Conservation (phyloP, 108 stramenopile genomes). For the Cyclotella baltica region DNA sequence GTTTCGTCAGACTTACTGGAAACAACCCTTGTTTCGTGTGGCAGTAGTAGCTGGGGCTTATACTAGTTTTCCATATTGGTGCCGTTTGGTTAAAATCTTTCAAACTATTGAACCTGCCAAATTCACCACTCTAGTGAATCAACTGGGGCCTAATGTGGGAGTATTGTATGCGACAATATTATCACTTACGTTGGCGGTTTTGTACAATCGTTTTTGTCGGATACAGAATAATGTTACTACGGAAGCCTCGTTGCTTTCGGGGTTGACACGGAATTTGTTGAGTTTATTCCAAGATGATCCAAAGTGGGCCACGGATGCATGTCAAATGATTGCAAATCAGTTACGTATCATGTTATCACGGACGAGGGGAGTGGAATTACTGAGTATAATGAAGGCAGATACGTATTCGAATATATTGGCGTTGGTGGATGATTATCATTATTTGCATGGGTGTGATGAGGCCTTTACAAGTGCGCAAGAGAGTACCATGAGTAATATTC, state of each 20-base stretch:
- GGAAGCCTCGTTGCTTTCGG: constrained; percentile 59
- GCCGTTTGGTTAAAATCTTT: constrained; percentile 12
- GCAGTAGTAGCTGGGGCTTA: constrained; percentile 3
- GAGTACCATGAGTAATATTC: constrained; percentile 33
- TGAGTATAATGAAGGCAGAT: constrained; percentile 68
- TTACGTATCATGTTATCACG: constrained; percentile 61
- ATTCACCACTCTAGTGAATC: constrained; percentile 16
- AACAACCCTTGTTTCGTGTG: constrained; percentile 12
- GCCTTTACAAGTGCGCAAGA: constrained; percentile 18
- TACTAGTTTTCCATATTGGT: constrained; percentile 21
- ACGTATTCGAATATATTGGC: constrained; percentile 65
- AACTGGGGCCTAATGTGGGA: constrained; percentile 30
- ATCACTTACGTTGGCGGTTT: constrained; percentile 41
- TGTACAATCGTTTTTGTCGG: constrained; percentile 44
- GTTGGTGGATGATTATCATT: constrained; percentile 47
- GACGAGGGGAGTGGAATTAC: constrained; percentile 65
- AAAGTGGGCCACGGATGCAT: constrained; percentile 40
- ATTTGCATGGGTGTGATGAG: constrained; percentile 21
- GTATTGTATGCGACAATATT: constrained; percentile 35
- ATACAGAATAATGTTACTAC: constrained; percentile 50
- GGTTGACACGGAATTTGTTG: constrained; percentile 42
- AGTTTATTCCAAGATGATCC: constrained; percentile 33
- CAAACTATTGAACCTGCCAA: constrained; percentile 13
- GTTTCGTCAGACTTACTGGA: constrained; percentile 19
- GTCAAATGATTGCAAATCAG: constrained; percentile 63